Evolutionary conservation across 2,329 filamentous ascomycete species (phyloP).

Genomic region (Aspergillus sp.): DNA sequence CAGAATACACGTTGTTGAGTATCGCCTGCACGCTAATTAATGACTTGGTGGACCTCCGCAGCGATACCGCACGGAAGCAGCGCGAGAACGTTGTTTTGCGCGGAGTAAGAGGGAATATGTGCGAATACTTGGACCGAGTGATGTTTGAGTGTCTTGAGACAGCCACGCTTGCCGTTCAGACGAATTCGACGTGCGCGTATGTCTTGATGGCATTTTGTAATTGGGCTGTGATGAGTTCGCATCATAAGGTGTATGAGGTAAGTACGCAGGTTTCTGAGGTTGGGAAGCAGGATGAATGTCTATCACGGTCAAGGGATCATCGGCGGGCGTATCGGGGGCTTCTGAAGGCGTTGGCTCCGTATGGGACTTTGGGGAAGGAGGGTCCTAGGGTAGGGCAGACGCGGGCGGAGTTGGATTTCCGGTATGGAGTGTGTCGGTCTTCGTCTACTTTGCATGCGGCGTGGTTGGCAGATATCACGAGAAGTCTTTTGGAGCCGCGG

Average conservation of each 20-base stretch:
- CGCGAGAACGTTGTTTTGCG: conserved; percentile 24
- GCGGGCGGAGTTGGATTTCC: background rate
- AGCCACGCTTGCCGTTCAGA: conserved; percentile 10
- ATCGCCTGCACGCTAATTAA: conserved; percentile 19
- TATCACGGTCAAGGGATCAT: conserved; percentile 3
- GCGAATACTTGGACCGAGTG: conserved; percentile 18
- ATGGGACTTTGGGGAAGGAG: conserved; percentile 16
- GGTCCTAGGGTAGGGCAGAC: conserved; percentile 5
- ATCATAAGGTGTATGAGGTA: conserved; percentile 26
- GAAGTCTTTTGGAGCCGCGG: no score
- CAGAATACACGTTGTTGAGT: conserved; percentile 11
- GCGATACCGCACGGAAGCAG: conserved; percentile 23
- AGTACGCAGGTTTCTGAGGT: background rate
- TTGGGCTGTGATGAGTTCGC: conserved; percentile 25
- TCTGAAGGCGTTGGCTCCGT: conserved; percentile 15
- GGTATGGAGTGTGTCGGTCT: no score
- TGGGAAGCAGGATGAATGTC: background rate
- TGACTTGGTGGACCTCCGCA: conserved; percentile 24
- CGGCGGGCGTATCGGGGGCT: conserved; percentile 13
- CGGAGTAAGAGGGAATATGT: conserved; percentile 18
- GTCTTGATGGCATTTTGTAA: conserved; percentile 25
- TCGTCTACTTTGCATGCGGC: no score
- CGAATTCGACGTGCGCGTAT: conserved; percentile 11
- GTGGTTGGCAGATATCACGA: no score
- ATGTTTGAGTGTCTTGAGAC: conserved; percentile 9